These are phyloP conservation scores for Lachancea cidri DNA, from an alignment of 805 yeast genomes.

Conservation along the genomic window DNA sequence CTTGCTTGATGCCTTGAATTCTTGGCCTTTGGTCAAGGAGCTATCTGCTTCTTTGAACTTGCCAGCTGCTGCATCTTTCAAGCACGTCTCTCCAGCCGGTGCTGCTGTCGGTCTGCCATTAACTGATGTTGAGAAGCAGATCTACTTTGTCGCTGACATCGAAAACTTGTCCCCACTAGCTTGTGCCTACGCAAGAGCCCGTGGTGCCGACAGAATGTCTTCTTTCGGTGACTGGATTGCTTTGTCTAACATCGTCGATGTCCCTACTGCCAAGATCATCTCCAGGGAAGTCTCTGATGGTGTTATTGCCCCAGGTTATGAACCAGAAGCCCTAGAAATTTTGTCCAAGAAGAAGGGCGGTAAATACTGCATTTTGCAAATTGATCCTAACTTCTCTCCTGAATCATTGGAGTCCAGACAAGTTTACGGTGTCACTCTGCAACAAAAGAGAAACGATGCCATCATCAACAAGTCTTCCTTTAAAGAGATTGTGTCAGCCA, in stretches of 20 bases:
- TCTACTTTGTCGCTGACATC: slow-evolving; percentile 91
- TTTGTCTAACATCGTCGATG: slow-evolving; percentile 90
- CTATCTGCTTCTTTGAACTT: slow-evolving; percentile 87
- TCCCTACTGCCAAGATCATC: slow-evolving; percentile 94
- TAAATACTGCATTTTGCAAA: slow-evolving; percentile 92
- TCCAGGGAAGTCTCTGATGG: slow-evolving; percentile 98
- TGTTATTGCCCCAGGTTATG: slow-evolving; percentile 96
- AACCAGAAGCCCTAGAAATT: slow-evolving; percentile 85
- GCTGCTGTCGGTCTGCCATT: slow-evolving; percentile 96
- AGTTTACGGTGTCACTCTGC: slow-evolving; percentile 91
- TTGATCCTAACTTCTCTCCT: slow-evolving; percentile 91
- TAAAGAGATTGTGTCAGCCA: slow-evolving; percentile 84
- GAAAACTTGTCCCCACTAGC: slow-evolving; percentile 96
- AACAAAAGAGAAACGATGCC: slow-evolving; percentile 97
- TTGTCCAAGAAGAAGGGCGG: slow-evolving; percentile 93
- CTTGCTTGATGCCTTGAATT: slow-evolving; percentile 91
- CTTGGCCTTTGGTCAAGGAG: slow-evolving; percentile 98
- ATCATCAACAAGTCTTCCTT: slow-evolving; percentile 85
- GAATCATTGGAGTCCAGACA: slow-evolving; percentile 80
- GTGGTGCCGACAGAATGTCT: slow-evolving; percentile 99
- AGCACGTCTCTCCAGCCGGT: slow-evolving; percentile 99
- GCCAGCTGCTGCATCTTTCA: slow-evolving; percentile 98
- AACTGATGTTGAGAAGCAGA: slow-evolving; percentile 84
- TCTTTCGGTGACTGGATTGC: slow-evolving; percentile 99
- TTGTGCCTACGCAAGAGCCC: slow-evolving; percentile 97